These are phyloP conservation scores for Fusarium vanettenii DNA, from an alignment of 2,329 filamentous ascomycete species.

Conservation along the genomic window DNA sequence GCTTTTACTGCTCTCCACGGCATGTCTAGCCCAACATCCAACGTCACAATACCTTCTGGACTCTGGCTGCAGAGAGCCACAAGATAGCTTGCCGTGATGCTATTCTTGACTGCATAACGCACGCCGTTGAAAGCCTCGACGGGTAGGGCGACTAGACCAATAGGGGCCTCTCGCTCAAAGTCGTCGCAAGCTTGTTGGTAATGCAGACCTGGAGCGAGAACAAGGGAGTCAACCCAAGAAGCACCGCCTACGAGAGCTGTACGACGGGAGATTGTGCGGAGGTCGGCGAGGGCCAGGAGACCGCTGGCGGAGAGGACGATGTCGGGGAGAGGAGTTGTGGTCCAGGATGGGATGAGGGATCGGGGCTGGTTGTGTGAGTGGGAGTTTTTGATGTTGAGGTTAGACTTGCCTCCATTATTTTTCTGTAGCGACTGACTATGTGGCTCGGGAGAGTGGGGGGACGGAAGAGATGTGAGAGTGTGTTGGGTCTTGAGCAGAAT, in stretches of 20 bases:
- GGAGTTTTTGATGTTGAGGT: neutral
- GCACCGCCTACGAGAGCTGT: conserved; percentile 68
- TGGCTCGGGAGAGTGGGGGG: neutral
- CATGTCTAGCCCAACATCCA: conserved; percentile 44
- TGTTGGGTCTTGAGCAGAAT: neutral
- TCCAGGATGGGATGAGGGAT: conserved; percentile 56
- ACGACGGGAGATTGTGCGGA: conserved; percentile 65
- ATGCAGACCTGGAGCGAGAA: conserved; percentile 71
- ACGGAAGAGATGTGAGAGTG: no score
- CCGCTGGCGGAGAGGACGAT: conserved; percentile 63
- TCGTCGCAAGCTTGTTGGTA: conserved; percentile 68
- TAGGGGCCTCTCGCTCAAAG: conserved; percentile 55
- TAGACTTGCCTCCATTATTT: conserved; percentile 24
- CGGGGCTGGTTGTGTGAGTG: conserved; percentile 24
- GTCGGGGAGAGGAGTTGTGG: conserved; percentile 57
- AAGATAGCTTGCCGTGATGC: conserved; percentile 63
- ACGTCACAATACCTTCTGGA: conserved; percentile 36
- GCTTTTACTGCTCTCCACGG: conserved; percentile 38
- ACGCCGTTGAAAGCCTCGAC: conserved; percentile 28
- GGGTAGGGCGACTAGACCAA: conserved; percentile 45
- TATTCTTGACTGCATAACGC: conserved; percentile 57
- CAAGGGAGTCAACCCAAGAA: conserved; percentile 65
- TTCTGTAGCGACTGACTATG: neutral
- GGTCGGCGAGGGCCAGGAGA: conserved; percentile 69
- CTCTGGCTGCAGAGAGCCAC: conserved; percentile 43